A percentile compares a stretch with the other conserved stretches of the same genome.
phyloP scores from a whole-genome alignment of 1,139 yeast species.

The Kodamaea sp. region DNA sequence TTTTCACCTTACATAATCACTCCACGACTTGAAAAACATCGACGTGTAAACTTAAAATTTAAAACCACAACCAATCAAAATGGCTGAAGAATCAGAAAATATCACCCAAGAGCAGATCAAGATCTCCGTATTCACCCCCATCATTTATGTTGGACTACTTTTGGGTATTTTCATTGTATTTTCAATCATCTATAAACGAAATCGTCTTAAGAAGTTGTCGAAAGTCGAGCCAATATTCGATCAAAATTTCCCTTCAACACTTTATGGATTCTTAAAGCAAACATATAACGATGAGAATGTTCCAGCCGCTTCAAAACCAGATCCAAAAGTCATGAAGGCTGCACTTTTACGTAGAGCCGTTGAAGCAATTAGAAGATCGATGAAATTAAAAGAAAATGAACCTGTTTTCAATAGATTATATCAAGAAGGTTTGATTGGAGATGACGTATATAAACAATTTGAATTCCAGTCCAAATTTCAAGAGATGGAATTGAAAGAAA shows the following conservation, averaged over 20 bases:
- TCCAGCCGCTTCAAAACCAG: conserved; percentile 52
- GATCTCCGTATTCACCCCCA: conserved; percentile 82
- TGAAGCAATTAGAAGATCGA: conserved; percentile 65
- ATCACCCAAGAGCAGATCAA: conserved; percentile 29
- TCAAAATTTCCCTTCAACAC: conserved; percentile 60
- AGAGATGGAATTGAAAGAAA: conserved; percentile 75
- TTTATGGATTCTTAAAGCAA: conserved; percentile 58
- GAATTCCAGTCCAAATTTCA: conserved; percentile 73
- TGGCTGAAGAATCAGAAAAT: conserved; percentile 29
- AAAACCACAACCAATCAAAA: conserved; percentile 9
- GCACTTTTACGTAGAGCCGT: conserved; percentile 75
- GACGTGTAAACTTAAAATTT: conserved; percentile 5
- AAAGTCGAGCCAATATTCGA: conserved; percentile 67
- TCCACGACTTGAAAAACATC: background rate
- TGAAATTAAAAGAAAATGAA: conserved; percentile 70
- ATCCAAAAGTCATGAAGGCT: conserved; percentile 79
- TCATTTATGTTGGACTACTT: conserved; percentile 71
- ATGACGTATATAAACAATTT: conserved; percentile 77
- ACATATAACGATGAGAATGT: conserved; percentile 39
- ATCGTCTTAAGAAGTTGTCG: conserved; percentile 51
- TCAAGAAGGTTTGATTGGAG: conserved; percentile 88
- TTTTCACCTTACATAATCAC: background rate
- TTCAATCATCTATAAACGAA: conserved; percentile 65
- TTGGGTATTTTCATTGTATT: conserved; percentile 71
- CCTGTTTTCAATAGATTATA: conserved; percentile 67